Percentiles rank a stretch among this genome's conserved stretches.
Conservation (phyloP, 202 grass and related monocot species). For the Musa balbisiana region DNA sequence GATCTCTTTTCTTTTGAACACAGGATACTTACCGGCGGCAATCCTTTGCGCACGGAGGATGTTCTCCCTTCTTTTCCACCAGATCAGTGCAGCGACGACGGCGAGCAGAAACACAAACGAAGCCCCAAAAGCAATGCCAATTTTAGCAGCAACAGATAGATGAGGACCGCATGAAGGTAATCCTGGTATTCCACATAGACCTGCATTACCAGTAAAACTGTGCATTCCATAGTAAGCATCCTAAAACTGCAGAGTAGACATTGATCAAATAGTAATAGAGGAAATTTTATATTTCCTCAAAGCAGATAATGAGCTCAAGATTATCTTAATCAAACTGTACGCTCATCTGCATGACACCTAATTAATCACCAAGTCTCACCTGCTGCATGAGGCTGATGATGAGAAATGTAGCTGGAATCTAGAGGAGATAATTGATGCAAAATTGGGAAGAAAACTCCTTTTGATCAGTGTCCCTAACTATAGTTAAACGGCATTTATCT, state of each 20-base stretch:
- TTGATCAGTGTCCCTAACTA: too few relatives aligned
- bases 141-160: conserved; percentile 71
- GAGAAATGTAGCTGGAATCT: too few relatives aligned
- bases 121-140: conserved; percentile 66
- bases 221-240: conserved; percentile 15
- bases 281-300: neutral
- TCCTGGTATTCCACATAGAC: conserved; percentile 90
- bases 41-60: conserved; percentile 74
- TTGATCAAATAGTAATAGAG: too few relatives aligned
- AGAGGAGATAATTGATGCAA: too few relatives aligned
- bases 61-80: conserved; percentile 94
- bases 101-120: conserved; percentile 54
- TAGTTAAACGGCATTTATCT: too few relatives aligned
- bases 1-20: neutral
- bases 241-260: neutral
- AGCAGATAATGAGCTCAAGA: too few relatives aligned
- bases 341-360: too few relatives aligned
- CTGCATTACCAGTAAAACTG: conserved; percentile 90
- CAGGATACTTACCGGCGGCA: conserved; percentile 47
- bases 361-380: too few relatives aligned
- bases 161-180: conserved; percentile 73
- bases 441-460: too few relatives aligned
- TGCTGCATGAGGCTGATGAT: too few relatives aligned
- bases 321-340: too few relatives aligned
- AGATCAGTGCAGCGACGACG: conserved; percentile 61